These are phyloP conservation scores for Candida tropicalis DNA, from an alignment of 1,139 yeast genomes.

Conservation along the genomic window DNA sequence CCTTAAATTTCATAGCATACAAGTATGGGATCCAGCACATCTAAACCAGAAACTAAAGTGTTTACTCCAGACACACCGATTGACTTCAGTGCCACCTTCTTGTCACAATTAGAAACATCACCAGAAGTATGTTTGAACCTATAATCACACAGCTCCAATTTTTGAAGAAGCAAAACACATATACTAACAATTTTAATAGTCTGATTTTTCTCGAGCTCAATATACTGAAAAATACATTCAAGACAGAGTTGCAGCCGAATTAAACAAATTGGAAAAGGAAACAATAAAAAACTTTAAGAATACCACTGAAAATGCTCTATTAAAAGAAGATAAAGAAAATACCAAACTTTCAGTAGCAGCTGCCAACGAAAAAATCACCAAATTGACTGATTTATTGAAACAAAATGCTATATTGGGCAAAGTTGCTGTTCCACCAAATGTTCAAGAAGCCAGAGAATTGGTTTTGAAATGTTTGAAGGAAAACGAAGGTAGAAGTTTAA, in stretches of 20 bases:
- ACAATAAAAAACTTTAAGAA: conserved; percentile 58
- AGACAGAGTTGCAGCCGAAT: conserved; percentile 69
- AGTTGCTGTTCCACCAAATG: conserved; percentile 33
- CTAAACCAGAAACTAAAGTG: conserved; percentile 66
- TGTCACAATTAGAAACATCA: conserved; percentile 71
- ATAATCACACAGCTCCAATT: too few relatives aligned
- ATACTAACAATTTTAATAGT: conserved; percentile 36
- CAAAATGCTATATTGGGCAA: conserved; percentile 50
- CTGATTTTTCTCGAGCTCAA: conserved; percentile 82
- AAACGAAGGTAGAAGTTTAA: conserved; percentile 74
- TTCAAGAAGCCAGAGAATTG: conserved; percentile 51
- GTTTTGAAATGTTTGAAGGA: conserved; percentile 68
- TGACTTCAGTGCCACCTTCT: conserved; percentile 68
- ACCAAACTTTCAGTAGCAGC: conserved; percentile 27
- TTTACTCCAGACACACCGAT: conserved; percentile 75
- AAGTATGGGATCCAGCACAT: conserved; percentile 56
- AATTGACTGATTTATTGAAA: conserved; percentile 49
- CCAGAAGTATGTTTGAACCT: conserved; percentile 66
- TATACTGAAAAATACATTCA: conserved; percentile 77
- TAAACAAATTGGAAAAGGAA: conserved; percentile 62
- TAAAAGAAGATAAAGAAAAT: conserved; percentile 27
- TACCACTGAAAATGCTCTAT: conserved; percentile 47
- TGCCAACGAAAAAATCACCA: conserved; percentile 41
- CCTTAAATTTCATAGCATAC: not conserved
- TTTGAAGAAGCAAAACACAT: not conserved